Evolutionary conservation across 2,329 filamentous ascomycete genomes (phyloP), one percentile per base, ranked within the genome.

Genomic region (Neofusicoccum umdonicola): DNA sequence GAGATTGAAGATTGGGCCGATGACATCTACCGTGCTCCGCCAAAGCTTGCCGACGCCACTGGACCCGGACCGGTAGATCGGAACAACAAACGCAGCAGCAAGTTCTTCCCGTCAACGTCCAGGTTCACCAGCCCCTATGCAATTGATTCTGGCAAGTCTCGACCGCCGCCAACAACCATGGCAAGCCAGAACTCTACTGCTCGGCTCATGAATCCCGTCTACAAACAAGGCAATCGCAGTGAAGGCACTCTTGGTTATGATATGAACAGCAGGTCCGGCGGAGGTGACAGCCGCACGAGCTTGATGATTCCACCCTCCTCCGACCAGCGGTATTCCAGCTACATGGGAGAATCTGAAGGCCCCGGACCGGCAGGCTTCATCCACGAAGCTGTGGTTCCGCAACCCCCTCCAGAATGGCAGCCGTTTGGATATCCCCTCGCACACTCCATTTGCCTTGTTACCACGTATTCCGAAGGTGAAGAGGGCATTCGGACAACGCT

Each of bases 1-100:
- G 93, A 98, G 79, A 99, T 99, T 69, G 95, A 99, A 77, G 94
- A 97, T 72, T 99, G 95, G 95, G 90, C 90, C 13, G 92, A 98
- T 69, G 95, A 99, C 73, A 99, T 99, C 71, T 98, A 99, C 78
- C 90, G 93, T 48, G 91, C 94, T 3, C 92, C 93, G 27, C 88
- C 90, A 63, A 90, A 93, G 69, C 83, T 97, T 68, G 86, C 89
- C 3, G 95, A 97, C 71, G 81, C 90, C 47, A 78, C 79, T 17
- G 84, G 83, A 11, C 87, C 85, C 44, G 27, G 27, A 5, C 82
- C 85, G 13, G 31, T 42, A 4, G 92, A 94, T 68, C 86, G 90
- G 61, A 84, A 82, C 63, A 92, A 85, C 84, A 97, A 94, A 81
- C 90, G 94, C 69, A 86, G 84, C 67, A 97, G 92, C 76, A 84